These are phyloP conservation scores for Yamadazyma sp. DNA, from an alignment of 805 yeast genomes.

Conservation along the genomic window DNA sequence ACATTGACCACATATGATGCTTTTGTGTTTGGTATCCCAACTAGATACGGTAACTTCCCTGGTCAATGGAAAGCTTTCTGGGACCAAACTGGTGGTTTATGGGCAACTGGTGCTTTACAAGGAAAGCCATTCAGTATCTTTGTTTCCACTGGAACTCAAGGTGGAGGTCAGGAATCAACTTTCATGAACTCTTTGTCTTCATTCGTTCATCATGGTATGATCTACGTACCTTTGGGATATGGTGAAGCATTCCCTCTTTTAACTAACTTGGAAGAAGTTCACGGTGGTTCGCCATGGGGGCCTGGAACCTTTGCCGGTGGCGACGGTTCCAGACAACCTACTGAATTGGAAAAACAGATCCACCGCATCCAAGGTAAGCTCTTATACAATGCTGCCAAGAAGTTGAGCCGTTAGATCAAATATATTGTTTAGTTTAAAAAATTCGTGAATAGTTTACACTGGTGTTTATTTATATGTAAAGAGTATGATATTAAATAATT, in stretches of 20 bases:
- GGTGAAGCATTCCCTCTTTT: slow-evolving; percentile 42
- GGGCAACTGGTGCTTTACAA: slow-evolving; percentile 67
- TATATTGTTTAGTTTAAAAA: too few relatives aligned
- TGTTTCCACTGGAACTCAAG: slow-evolving; percentile 69
- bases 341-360: slow-evolving; percentile 59
- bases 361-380: slow-evolving; percentile 67
- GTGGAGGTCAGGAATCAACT: slow-evolving; percentile 81
- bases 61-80: slow-evolving; percentile 78
- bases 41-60: slow-evolving; percentile 76
- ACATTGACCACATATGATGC: slow-evolving; percentile 66
- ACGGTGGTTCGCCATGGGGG: slow-evolving; percentile 86
- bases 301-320: slow-evolving; percentile 78
- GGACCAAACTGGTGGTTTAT: slow-evolving; percentile 75
- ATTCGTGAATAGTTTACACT: too few relatives aligned
- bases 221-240: slow-evolving; percentile 79
- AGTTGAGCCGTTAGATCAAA: slow-evolving; percentile 3
- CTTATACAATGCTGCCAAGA: slow-evolving; percentile 38
- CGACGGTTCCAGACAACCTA: slow-evolving; percentile 72
- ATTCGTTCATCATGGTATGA: slow-evolving; percentile 75
- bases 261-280: slow-evolving; percentile 59
- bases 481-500: slow-evolving; percentile 3
- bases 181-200: slow-evolving; percentile 58
- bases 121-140: slow-evolving; percentile 79
- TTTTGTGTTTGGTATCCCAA: slow-evolving; percentile 77
- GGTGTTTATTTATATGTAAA: too few relatives aligned